These are phyloP conservation scores for Hysterangium stoloniferum DNA, from an alignment of 768 basidiomycete species.

Conservation along the genomic window DNA sequence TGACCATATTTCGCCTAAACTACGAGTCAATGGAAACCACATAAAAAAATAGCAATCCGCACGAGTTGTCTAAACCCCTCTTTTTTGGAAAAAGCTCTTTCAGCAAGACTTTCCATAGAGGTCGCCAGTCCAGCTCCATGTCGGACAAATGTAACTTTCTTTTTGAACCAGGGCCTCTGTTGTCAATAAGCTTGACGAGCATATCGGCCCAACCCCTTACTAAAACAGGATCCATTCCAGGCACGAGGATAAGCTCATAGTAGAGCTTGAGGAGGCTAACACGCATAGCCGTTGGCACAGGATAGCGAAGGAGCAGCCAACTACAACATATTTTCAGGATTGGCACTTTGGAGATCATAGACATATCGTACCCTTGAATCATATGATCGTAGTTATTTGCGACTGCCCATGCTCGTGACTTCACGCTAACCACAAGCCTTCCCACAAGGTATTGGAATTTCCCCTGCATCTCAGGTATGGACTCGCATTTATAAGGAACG, in stretches of 20 bases:
- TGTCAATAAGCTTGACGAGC: constrained; percentile 61
- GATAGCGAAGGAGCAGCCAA: constrained; percentile 79
- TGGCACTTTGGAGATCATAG: background rate
- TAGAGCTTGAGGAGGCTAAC: constrained; percentile 68
- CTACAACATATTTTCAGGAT: constrained; percentile 27
- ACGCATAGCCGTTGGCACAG: constrained; percentile 59
- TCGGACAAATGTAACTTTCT: constrained; percentile 63
- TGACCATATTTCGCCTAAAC: constrained; percentile 53
- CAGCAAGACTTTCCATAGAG: constrained; percentile 67
- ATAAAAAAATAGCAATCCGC: constrained; percentile 18
- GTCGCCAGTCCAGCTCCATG: constrained; percentile 63
- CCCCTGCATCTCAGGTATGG: constrained; percentile 60
- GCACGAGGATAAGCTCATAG: constrained; percentile 70
- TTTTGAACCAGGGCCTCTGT: constrained; percentile 48
- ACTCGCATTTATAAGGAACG: constrained; percentile 68
- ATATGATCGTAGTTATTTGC: constrained; percentile 74
- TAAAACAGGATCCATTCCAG: constrained; percentile 66
- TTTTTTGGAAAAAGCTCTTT: constrained; percentile 72
- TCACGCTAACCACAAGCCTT: constrained; percentile 62
- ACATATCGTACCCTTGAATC: constrained; percentile 56
- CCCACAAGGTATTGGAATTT: constrained; percentile 62
- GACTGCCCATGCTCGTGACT: constrained; percentile 65
- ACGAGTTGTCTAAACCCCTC: constrained; percentile 53
- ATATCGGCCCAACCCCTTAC: constrained; percentile 73
- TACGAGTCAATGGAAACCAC: background rate